These are phyloP conservation scores for Colletotrichum tropicale DNA, from an alignment of 2,329 filamentous ascomycete genomes.

Conservation along the genomic window DNA sequence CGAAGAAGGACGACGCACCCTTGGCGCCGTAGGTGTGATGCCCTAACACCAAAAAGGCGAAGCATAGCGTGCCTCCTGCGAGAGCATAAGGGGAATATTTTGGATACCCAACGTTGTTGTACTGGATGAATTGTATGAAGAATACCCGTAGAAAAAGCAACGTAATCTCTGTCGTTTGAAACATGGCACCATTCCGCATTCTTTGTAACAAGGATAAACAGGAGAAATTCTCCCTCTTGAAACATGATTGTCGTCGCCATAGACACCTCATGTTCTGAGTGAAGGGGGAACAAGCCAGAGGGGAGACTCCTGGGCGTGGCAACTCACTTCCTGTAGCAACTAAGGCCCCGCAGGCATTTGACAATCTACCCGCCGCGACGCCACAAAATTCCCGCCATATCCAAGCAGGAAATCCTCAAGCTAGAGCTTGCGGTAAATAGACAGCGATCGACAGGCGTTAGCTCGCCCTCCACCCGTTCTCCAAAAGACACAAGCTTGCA, in stretches of 20 bases:
- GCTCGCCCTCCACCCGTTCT: background rate
- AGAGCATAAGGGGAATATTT: background rate
- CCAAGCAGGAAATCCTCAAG: background rate
- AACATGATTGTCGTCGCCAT: background rate
- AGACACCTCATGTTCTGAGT: background rate
- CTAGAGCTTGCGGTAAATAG: background rate
- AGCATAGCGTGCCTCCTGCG: background rate
- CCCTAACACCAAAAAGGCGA: background rate
- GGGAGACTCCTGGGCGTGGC: background rate
- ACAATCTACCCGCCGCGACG: constrained; percentile 12
- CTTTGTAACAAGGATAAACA: background rate
- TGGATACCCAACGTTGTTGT: background rate
- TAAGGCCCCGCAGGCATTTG: background rate
- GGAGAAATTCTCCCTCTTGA: background rate
- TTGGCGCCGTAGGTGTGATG: constrained; percentile 27
- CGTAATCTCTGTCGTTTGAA: background rate
- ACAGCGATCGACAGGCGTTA: background rate
- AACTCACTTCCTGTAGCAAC: background rate
- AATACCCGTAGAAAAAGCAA: constrained; percentile 18
- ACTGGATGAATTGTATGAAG: background rate
- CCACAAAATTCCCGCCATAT: constrained; percentile 7
- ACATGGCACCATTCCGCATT: background rate
- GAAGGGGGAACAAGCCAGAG: background rate
- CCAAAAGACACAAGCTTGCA: background rate
- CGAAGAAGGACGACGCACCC: constrained; percentile 43